Conservation (phyloP, 2,329 filamentous ascomycete species). For the Calonectria pteridis region DNA sequence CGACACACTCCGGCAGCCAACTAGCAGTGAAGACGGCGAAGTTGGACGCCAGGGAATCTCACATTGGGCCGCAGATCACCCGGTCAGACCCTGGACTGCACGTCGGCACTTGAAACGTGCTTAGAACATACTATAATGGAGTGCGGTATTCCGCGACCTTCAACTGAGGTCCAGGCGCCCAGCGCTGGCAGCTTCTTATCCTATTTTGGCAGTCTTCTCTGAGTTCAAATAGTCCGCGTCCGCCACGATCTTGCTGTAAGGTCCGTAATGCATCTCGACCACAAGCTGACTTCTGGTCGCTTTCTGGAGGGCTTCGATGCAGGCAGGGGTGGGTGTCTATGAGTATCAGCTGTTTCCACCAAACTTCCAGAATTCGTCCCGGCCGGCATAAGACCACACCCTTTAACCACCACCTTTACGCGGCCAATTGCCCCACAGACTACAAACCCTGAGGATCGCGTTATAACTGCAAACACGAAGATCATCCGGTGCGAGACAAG, state of each 20-base stretch:
- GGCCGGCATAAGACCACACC: conserved; percentile 31
- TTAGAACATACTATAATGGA: conserved; percentile 22
- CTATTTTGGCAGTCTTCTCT: conserved; percentile 43
- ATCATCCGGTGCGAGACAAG: neutral
- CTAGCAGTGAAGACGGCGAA: neutral
- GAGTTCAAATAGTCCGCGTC: conserved; percentile 30
- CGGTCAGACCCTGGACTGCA: conserved; percentile 29
- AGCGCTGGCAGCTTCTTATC: conserved; percentile 31
- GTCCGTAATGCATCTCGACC: conserved; percentile 22
- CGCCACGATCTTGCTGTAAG: conserved; percentile 37
- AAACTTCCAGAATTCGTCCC: conserved; percentile 42
- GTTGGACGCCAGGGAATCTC: conserved; percentile 9
- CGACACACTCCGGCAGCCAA: conserved; percentile 15
- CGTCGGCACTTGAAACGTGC: conserved; percentile 40
- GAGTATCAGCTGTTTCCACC: conserved; percentile 26
- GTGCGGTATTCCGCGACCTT: conserved; percentile 21
- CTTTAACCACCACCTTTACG: neutral
- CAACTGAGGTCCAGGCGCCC: conserved; percentile 17
- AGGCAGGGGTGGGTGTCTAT: conserved; percentile 39
- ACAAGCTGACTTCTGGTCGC: conserved; percentile 27
- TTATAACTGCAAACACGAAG: neutral
- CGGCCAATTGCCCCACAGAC: conserved; percentile 17
- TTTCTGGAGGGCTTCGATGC: conserved; percentile 41
- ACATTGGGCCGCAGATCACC: conserved; percentile 40
- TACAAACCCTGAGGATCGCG: conserved; percentile 1